These are phyloP conservation scores for Picochlorum sp. DNA, from an alignment of 139 green algal species.

Conservation along the genomic window DNA sequence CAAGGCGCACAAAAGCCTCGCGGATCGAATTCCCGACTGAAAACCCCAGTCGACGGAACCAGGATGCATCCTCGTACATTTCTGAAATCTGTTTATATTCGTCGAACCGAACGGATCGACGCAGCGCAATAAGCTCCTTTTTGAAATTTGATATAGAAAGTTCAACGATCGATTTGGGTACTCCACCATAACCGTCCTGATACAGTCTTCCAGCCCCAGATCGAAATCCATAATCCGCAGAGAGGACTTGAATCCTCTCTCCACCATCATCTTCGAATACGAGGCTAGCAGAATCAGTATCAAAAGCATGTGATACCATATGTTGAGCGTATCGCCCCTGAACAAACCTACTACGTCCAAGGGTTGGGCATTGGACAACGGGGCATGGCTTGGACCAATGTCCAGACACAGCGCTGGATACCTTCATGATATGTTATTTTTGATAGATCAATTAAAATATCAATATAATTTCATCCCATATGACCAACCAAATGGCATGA, in stretches of 20 bases:
- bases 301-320: not conserved
- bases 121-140: slow-evolving; percentile 54
- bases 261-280: slow-evolving; percentile 10
- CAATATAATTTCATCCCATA: too few species aligned
- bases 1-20: slow-evolving; percentile 13
- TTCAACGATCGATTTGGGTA: slow-evolving; percentile 51
- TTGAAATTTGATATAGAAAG: slow-evolving; percentile 66
- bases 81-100: slow-evolving; percentile 46
- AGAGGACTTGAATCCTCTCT: slow-evolving; percentile 49
- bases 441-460: too few species aligned
- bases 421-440: too few species aligned
- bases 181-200: slow-evolving; percentile 64
- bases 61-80: not conserved
- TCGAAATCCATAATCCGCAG: slow-evolving; percentile 80
- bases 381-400: too few species aligned
- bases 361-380: too few species aligned
- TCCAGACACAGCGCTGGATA: too few species aligned
- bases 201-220: slow-evolving; percentile 70
- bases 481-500: too few species aligned
- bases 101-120: slow-evolving; percentile 53
- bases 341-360: slow-evolving; percentile 2
- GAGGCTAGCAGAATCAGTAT: not conserved
- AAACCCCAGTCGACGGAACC: slow-evolving; percentile 1
- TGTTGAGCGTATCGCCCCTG: not conserved
- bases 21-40: not conserved